Base-by-base conservation (phyloP, 768 basidiomycete genomes). In the Lentinula guzmanii region DNA sequence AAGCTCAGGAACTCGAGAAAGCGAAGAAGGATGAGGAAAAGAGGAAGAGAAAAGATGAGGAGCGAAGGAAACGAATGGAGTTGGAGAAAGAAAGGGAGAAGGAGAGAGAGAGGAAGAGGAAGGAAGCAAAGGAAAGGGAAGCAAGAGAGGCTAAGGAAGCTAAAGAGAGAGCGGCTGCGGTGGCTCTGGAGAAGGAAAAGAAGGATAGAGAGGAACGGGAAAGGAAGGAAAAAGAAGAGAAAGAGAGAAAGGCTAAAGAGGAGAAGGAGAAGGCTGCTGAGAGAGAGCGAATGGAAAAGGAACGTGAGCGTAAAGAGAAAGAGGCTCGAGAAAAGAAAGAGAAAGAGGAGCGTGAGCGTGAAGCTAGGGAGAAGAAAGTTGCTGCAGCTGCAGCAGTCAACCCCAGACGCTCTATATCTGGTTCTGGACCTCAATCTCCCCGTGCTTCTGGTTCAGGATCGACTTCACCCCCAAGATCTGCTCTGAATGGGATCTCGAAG, bases 1-100 rank as follows among this genome's bases (percentile, higher is more conserved):
- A 88, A 70, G 85, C 82, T 57, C 82, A 97, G 72, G 93, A 95
- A 41, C 90, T 93, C 68, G 91, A 94, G 73, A 86, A 87, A 66
- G 90, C 93, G 65, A 85, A 86, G 68, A 82, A 86, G 13, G 89
- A 91, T 64, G 79, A 84, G 62, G 86, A 88, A 75, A 82, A 82
- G 63, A 86, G 81, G 70, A 88, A 91, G 76, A 86, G 83, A 73
- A 90, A 91, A 69, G 87, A 91, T 66, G 84, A 76, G 62, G 79
- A 82, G 58, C 82, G 79, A 67, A 85, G 86, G 66, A 93, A 95
- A 67, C 80, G 86, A 53, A 82, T 86, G 67, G 91, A 86, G 13
- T 87, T 91, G 65, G 85, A 81, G 15, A 90, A 93, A 68, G 82
- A 86, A 13, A 88, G 91, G 65, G 79, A 84, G 62, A 86, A 88